phyloP scores from a whole-genome alignment of 208 protist species.

The Blastocrithidia nonstop region DNA sequence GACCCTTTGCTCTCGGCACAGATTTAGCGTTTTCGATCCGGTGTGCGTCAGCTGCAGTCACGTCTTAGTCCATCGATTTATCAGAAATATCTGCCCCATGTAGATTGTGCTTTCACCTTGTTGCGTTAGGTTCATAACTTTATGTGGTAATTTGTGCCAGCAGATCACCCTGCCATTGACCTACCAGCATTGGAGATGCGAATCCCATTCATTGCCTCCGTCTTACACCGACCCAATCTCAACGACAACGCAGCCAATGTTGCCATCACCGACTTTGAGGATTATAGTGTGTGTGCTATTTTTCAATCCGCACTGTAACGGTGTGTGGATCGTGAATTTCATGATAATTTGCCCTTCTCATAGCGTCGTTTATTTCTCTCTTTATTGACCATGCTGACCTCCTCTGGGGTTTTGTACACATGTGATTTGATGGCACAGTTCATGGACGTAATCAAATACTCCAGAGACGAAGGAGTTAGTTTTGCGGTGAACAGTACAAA shows the following conservation, averaged over 20 bases:
- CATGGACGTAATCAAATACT: constrained; percentile 83
- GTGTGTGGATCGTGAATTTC: constrained; percentile 41
- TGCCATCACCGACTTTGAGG: constrained; percentile 45
- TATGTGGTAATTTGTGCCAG: constrained; percentile 65
- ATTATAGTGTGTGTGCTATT: constrained; percentile 61
- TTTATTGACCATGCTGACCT: constrained; percentile 59
- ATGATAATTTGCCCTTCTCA: constrained; percentile 24
- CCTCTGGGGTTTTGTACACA: constrained; percentile 68
- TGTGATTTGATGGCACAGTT: constrained; percentile 67
- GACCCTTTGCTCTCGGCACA: constrained; percentile 45
- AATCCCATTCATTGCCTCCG: constrained; percentile 56
- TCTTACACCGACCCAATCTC: constrained; percentile 30
- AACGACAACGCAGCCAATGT: constrained; percentile 3
- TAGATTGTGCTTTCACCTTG: constrained; percentile 27
- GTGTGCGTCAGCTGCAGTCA: constrained; percentile 37
- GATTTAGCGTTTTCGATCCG: constrained; percentile 42
- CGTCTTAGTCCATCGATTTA: constrained; percentile 57
- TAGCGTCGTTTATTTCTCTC: constrained; percentile 62
- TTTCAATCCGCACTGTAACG: constrained; percentile 62
- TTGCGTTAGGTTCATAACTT: constrained; percentile 68
- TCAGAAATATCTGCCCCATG: constrained; percentile 37
- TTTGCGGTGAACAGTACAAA: too few relatives aligned
- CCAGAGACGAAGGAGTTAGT: constrained; percentile 14
- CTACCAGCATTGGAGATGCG: constrained; percentile 47
- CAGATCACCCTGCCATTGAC: constrained; percentile 58